phyloP scores from a whole-genome alignment of 2,329 filamentous ascomycete species.

The Alternaria triticimaculans region DNA sequence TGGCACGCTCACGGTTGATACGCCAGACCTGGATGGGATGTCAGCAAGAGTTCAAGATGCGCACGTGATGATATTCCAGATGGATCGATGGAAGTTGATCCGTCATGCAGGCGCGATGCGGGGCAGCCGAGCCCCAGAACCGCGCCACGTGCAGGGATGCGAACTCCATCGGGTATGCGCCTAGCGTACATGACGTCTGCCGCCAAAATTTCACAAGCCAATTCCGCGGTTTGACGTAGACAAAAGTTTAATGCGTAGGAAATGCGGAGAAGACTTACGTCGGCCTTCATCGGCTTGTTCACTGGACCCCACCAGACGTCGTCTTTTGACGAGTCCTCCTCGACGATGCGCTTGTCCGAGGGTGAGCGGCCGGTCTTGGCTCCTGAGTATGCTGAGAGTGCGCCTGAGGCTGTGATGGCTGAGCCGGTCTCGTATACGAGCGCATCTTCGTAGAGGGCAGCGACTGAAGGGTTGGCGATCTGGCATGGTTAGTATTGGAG shows the following conservation, averaged over 20 bases:
- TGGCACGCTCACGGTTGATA: conserved; percentile 97
- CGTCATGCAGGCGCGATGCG: conserved; percentile 41
- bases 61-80: conserved; percentile 31
- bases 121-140: conserved; percentile 40
- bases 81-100: conserved; percentile 7
- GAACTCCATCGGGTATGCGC: conserved; percentile 40
- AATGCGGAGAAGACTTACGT: conserved; percentile 68
- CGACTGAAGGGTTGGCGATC: conserved; percentile 91
- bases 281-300: conserved; percentile 97
- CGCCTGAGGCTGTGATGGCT: conserved; percentile 94
- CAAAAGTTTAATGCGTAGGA: conserved; percentile 14
- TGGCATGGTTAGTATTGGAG: conserved; percentile 40
- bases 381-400: conserved; percentile 95
- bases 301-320: conserved; percentile 99
- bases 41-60: conserved; percentile 20
- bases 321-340: conserved; percentile 86
- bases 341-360: conserved; percentile 95
- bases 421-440: conserved; percentile 97
- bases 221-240: conserved; percentile 16
- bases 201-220: conserved; percentile 37
- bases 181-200: conserved; percentile 45
- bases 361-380: conserved; percentile 98
- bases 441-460: conserved; percentile 98
- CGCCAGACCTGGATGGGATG: conserved; percentile 80
- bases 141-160: conserved; percentile 39